Evolutionary conservation across 139 green algal genomes (phyloP), one percentile per base, ranked within the genome.

Genomic region (Chlorella sp.): DNA sequence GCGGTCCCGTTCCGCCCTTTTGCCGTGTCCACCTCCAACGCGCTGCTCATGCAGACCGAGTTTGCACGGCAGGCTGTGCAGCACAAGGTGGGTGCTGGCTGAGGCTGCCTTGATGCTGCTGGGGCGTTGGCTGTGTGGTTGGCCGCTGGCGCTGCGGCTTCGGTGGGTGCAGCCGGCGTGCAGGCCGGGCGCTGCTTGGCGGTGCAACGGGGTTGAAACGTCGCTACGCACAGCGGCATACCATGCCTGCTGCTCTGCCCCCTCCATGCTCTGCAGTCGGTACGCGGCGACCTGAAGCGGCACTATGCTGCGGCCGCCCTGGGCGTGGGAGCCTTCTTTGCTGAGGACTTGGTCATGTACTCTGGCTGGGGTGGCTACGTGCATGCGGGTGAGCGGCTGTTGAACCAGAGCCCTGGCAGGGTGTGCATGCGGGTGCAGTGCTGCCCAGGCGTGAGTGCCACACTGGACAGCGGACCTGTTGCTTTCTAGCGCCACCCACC

Each of bases 1-100:
- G 78, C 86, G 36, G 93, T 91, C 21, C 93, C 93, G 32, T 96
- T 96, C 86, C 87, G 87, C 74, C 93, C 93, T 18, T 93, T 96
- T 30, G 39, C 85, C 1, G 85, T 95, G 4, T 89, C 85, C 11
- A 78, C 86, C 17, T 68, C 36, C 7, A 21, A 65, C 78, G 74
- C 63, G 28, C 55, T 78, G 57, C 44, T 56, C 23, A 94, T 92
- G 88, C 91, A 95, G 88, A 38, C 68, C 17, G 88, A 86, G 85
- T 87, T 89, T 85, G 55, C 55, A 47, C 41, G 65, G 32, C 80
- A 78, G 64, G 80, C 69, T 11, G 34, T 63, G 28, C 11, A 60
- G 23, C 64, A 87, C 60, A 83, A 41, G 57, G 56, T 82, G 41
- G 34, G 67, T 67, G 6, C 6, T 60, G 51, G 51, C 7, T 60